These are phyloP conservation scores for Flaveria trinervia DNA, from an alignment of 129 eudicot species.

Conservation along the genomic window DNA sequence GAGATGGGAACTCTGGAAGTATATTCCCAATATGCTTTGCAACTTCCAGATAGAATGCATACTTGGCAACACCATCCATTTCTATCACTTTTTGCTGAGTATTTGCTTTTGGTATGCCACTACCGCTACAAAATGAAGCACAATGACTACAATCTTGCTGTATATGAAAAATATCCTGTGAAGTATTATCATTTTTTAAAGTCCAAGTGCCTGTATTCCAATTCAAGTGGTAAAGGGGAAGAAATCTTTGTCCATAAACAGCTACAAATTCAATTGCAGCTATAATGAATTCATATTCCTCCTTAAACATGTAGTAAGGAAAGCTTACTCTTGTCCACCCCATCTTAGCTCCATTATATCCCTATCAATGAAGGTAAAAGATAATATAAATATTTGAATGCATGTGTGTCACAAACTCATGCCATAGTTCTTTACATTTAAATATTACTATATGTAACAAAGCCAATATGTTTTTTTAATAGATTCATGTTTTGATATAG, in stretches of 20 bases:
- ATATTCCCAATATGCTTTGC: slow-evolving; percentile 39
- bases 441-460: too few relatives aligned
- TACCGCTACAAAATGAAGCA: not conserved
- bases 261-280: slow-evolving; percentile 62
- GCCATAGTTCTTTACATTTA: too few relatives aligned
- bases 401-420: too few relatives aligned
- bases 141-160: slow-evolving; percentile 9
- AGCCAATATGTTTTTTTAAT: too few relatives aligned
- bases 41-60: slow-evolving; percentile 48
- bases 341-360: slow-evolving; percentile 66
- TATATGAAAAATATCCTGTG: slow-evolving; percentile 4
- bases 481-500: not conserved
- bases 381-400: too few relatives aligned
- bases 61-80: not conserved
- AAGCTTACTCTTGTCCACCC: slow-evolving; percentile 89
- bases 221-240: slow-evolving; percentile 56
- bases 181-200: slow-evolving; percentile 29
- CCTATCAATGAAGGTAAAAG: slow-evolving; percentile 33
- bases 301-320: slow-evolving; percentile 74
- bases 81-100: slow-evolving; percentile 19
- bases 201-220: slow-evolving; percentile 77
- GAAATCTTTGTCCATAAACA: slow-evolving; percentile 64
- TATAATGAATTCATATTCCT: slow-evolving; percentile 65
- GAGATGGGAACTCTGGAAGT: slow-evolving; percentile 54
- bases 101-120: slow-evolving; percentile 5